Evolutionary conservation across 2,329 filamentous ascomycete genomes (phyloP).

Genomic region (Colletotrichum sp.): DNA sequence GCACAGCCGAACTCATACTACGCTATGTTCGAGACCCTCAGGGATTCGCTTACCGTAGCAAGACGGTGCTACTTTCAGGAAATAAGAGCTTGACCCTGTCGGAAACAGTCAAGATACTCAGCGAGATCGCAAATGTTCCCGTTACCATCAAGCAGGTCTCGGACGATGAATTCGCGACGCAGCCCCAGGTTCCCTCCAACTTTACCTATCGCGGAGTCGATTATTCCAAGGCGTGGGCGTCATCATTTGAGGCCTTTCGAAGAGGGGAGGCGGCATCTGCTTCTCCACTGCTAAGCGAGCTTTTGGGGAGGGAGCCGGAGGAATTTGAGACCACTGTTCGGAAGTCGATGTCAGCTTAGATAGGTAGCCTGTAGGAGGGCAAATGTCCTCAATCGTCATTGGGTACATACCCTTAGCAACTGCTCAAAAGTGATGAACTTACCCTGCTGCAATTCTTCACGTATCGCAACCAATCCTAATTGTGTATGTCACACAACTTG

Average conservation of each 20-base stretch:
- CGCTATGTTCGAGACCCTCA: background rate
- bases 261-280: background rate
- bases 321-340: background rate
- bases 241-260: background rate
- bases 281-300: background rate
- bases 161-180: background rate
- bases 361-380: background rate
- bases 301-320: background rate
- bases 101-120: background rate
- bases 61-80: conserved; percentile 18
- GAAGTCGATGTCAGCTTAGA: background rate
- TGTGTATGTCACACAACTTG: no score
- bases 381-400: accelerated
- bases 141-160: background rate
- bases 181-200: background rate
- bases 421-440: background rate
- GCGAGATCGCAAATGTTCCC: background rate
- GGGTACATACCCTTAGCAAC: background rate
- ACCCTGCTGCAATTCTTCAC: no score
- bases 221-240: background rate
- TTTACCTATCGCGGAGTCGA: background rate
- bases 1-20: background rate
- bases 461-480: no score
- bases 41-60: background rate
- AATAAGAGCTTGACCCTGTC: conserved; percentile 22